phyloP scores from a whole-genome alignment of 768 basidiomycete genomes.

The Galerina marginata region DNA sequence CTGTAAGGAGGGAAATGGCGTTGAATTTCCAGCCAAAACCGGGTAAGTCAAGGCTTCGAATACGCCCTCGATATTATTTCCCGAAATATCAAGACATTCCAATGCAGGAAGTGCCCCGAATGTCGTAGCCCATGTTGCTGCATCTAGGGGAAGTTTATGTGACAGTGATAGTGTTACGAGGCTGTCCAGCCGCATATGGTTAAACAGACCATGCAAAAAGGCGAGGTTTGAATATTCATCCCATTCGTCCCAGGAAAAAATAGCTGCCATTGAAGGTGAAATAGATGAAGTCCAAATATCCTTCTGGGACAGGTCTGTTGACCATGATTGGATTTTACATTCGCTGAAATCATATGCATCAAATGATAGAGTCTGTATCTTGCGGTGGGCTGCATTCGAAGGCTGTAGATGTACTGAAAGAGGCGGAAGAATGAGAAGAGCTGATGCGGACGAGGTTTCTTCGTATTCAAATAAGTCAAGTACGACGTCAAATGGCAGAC shows the following conservation, averaged over 20 bases:
- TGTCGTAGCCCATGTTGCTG: background rate
- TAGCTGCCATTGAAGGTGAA: background rate
- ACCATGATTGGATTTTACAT: background rate
- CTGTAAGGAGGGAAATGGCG: background rate
- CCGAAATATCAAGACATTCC: background rate
- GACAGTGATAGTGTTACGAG: background rate
- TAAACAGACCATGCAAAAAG: background rate
- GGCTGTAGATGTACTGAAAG: background rate
- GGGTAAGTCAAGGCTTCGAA: background rate
- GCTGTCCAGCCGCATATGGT: background rate
- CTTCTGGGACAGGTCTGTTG: background rate
- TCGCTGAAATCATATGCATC: background rate
- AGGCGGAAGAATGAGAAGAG: too few relatives aligned
- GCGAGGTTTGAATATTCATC: background rate
- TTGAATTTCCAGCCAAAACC: background rate
- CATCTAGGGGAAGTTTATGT: background rate
- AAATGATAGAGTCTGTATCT: background rate
- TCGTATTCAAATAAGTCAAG: background rate
- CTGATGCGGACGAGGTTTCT: background rate
- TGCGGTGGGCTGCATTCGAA: too few relatives aligned
- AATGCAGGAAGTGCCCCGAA: background rate
- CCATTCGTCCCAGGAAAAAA: background rate
- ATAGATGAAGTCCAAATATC: background rate
- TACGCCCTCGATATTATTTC: background rate
- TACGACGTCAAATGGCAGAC: background rate